A percentile compares a stretch with the other conserved stretches of the same genome.
phyloP scores from a whole-genome alignment of 495 filamentous ascomycete genomes.

The Penicillium fimorum region DNA sequence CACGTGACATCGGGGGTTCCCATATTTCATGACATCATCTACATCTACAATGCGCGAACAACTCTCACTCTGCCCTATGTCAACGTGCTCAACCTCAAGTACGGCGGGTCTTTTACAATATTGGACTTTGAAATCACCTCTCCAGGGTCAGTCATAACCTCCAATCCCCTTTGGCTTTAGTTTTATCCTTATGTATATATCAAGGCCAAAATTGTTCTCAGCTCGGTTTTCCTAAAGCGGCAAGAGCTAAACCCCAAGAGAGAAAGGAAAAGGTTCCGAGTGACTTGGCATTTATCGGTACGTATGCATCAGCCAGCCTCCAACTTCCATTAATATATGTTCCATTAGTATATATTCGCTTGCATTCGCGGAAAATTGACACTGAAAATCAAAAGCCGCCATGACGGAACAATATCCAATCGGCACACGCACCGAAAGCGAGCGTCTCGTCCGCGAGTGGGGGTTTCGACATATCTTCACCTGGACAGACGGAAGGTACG shows the following conservation, averaged over 20 bases:
- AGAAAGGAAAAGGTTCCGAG: neutral
- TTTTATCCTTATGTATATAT: no score
- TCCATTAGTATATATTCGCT: neutral
- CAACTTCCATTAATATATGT: neutral
- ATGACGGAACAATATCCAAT: slow-evolving; percentile 36
- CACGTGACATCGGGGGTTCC: neutral
- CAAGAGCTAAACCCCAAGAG: neutral
- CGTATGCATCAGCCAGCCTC: neutral
- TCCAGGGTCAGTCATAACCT: neutral
- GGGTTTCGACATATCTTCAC: slow-evolving; percentile 76
- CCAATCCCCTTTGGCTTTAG: no score
- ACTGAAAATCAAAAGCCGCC: neutral
- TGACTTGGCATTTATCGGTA: neutral
- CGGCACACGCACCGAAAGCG: slow-evolving; percentile 51
- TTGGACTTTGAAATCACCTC: neutral
- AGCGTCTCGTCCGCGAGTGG: slow-evolving; percentile 69
- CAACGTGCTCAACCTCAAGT: no score
- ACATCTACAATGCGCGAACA: neutral
- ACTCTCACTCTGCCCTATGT: neutral
- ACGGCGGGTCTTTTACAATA: no score
- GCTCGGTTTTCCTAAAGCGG: neutral
- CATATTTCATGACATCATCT: neutral
- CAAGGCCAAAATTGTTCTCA: neutral
- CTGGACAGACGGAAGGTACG: slow-evolving; percentile 75
- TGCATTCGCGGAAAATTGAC: neutral